Evolutionary conservation across 495 filamentous ascomycete genomes (phyloP), one percentile per base, ranked within the genome.

Genomic region (Xylaria acuta): DNA sequence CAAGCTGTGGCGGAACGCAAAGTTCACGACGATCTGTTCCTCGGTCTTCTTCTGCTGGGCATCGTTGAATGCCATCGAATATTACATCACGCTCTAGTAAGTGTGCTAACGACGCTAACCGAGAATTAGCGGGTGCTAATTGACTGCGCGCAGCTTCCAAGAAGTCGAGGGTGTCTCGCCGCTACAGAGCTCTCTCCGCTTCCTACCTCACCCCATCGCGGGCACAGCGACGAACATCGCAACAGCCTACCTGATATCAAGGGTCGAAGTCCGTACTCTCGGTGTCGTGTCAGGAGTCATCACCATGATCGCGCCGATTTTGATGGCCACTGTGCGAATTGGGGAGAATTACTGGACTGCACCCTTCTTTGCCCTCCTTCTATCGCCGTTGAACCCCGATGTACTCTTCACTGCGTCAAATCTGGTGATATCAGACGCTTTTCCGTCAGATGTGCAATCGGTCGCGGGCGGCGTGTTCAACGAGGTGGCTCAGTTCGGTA

Each of bases 391-490:
- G 1, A 69, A 69, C n/a, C 65, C 71, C 3, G 90, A 92, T 74
- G 82, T 85, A 5, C 82, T 90, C 11, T 93, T 92, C 78, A 90
- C 87, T 9, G 84, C 91, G 8, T 86, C 88, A 2, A 90, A 91
- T 64, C 80, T 92, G 7, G 76, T 91, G 32, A 87, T 92, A 60
- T 86, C 89, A 0, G 80, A 85, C 18, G 84, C 84, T 1, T 91
- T 90, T 72, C 85, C 88, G 0, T 68, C 82, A 1, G 76, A 86
- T 47, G 89, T 86, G 0, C 90, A 92, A 64, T 88, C 83, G 0
- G 82, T 92, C 1, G 90, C 88, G 0, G 88, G 89, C 0, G 90
- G 87, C 1, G 88, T 92, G 0, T 92, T 91, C 80, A 88, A 90
- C 64, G 88, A 86, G 0, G 77, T 89, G 12, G 77, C 85, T 3